phyloP scores from a whole-genome alignment of 805 yeast genomes.

The Candida michaelii region DNA sequence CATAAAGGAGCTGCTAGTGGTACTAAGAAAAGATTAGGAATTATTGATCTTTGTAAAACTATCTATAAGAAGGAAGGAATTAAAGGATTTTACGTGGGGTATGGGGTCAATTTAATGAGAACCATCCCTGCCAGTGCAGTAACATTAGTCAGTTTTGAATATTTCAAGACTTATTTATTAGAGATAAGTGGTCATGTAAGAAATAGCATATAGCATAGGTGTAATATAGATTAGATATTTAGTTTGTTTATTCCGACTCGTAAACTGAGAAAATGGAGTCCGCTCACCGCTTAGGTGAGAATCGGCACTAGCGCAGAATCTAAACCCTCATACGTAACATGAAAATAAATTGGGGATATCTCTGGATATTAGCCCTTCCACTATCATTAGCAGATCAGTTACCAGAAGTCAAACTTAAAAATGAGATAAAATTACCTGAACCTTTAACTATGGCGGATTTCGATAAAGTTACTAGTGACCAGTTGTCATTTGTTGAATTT shows the following conservation, averaged over 20 bases:
- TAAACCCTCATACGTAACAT: background rate
- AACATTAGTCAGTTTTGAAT: slow-evolving; percentile 91
- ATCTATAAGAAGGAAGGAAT: slow-evolving; percentile 69
- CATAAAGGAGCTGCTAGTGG: slow-evolving; percentile 11
- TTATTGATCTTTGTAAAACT: slow-evolving; percentile 16
- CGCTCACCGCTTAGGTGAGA: background rate
- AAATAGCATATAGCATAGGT: slow-evolving; percentile 1
- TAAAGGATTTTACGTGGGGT: slow-evolving; percentile 86
- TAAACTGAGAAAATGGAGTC: too few species aligned
- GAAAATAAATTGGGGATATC: slow-evolving; percentile 1
- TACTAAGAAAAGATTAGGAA: slow-evolving; percentile 3
- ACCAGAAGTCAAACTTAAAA: background rate
- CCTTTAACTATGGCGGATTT: slow-evolving; percentile 52
- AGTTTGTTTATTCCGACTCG: too few species aligned
- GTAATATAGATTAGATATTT: too few species aligned
- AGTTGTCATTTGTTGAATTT: slow-evolving; percentile 79
- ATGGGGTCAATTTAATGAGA: slow-evolving; percentile 77
- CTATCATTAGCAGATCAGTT: background rate
- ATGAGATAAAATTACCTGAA: slow-evolving; percentile 42
- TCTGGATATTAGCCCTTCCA: background rate
- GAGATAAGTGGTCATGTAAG: slow-evolving; percentile 18
- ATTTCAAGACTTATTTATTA: slow-evolving; percentile 57
- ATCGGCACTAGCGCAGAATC: background rate
- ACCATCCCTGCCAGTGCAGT: slow-evolving; percentile 95
- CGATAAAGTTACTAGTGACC: slow-evolving; percentile 46